phyloP scores from a whole-genome alignment of 2,329 filamentous ascomycete species.

The Lasiodiplodia theobromae region DNA sequence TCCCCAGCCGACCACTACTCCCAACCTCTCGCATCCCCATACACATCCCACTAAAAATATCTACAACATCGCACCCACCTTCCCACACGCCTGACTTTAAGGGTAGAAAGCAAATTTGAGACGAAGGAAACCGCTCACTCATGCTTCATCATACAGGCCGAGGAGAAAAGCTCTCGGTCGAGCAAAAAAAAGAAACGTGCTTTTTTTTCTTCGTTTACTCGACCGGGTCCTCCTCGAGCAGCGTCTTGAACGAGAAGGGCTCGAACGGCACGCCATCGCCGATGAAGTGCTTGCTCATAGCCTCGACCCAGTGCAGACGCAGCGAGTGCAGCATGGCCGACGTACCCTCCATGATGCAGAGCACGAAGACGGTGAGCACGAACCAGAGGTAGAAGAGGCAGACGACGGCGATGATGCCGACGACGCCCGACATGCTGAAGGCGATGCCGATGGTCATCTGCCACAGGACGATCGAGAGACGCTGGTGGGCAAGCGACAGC shows the following conservation, averaged over 20 bases:
- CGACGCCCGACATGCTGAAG: conserved; percentile 69
- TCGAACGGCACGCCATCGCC: conserved; percentile 85
- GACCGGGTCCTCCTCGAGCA: conserved; percentile 79
- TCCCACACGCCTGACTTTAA: neutral
- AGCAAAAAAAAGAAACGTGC: neutral
- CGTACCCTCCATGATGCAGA: conserved; percentile 95
- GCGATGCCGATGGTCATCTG: conserved; percentile 88
- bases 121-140: neutral
- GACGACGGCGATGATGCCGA: conserved; percentile 82
- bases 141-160: neutral
- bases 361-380: conserved; percentile 76
- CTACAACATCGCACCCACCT: neutral
- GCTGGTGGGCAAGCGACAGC: conserved; percentile 94
- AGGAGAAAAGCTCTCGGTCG: neutral
- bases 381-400: conserved; percentile 90
- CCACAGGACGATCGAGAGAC: conserved; percentile 96
- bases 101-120: neutral
- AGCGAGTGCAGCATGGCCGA: conserved; percentile 94
- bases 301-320: conserved; percentile 94
- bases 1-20: neutral
- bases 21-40: too few relatives aligned
- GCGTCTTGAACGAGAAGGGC: conserved; percentile 84
- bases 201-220: conserved; percentile 42
- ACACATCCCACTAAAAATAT: neutral
- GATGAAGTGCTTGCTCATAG: conserved; percentile 96